Evolutionary conservation across 1,139 yeast species (phyloP).

Genomic region (Saccharomycopsis hybrid): DNA sequence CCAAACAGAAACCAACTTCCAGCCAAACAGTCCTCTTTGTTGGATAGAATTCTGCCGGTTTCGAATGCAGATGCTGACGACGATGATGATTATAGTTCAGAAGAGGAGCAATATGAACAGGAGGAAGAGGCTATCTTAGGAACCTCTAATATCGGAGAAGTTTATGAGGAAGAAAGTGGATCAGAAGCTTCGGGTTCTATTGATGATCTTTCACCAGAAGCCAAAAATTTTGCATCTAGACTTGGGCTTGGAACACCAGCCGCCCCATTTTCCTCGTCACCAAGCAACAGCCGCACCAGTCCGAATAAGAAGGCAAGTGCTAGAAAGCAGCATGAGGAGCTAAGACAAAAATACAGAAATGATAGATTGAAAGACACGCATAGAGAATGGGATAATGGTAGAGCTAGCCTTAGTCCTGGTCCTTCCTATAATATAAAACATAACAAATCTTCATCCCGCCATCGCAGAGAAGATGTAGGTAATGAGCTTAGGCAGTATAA

Average conservation of each 20-base stretch:
- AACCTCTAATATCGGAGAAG: not conserved
- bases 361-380: not conserved
- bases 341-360: not conserved
- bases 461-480: too few species aligned
- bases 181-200: not conserved
- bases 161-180: not conserved
- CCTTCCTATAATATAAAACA: too few species aligned
- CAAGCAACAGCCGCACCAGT: not conserved
- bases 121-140: constrained; percentile 3
- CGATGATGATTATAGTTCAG: not conserved
- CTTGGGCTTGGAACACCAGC: constrained; percentile 2
- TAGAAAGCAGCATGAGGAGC: not conserved
- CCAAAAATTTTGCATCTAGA: constrained; percentile 8
- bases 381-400: constrained; percentile 1
- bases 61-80: not conserved
- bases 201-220: constrained; percentile 5
- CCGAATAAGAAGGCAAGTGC: not conserved
- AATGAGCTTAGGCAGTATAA: too few species aligned
- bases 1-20: too few species aligned
- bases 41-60: too few species aligned
- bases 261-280: too few species aligned
- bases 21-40: too few species aligned
- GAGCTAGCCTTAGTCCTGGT: too few species aligned
- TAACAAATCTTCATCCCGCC: too few species aligned
- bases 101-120: constrained; percentile 2